phyloP scores from a whole-genome alignment of 2,329 filamentous ascomycete genomes.

The Pestalotiopsis sp. region DNA sequence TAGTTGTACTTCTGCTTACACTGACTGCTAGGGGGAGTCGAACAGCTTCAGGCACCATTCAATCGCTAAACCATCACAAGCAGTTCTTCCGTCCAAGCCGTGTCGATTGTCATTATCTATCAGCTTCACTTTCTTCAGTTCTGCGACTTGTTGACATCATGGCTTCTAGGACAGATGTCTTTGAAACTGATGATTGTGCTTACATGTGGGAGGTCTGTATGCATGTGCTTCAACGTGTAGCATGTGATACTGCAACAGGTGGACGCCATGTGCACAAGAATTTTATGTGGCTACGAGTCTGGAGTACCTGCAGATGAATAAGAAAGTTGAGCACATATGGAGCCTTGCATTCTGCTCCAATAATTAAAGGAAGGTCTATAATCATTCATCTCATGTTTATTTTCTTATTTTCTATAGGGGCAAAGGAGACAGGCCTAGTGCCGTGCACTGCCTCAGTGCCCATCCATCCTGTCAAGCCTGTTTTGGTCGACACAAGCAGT shows the following conservation, averaged over 20 bases:
- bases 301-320: background rate
- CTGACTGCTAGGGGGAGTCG: background rate
- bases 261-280: background rate
- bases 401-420: background rate
- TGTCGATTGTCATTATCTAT: background rate
- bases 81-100: background rate
- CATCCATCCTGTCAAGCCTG: background rate
- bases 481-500: background rate
- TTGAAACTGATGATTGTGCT: background rate
- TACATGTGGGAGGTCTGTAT: background rate
- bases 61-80: background rate
- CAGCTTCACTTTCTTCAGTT: background rate
- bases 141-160: background rate
- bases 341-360: background rate
- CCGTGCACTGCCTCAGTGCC: background rate
- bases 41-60: background rate
- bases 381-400: background rate
- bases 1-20: background rate
- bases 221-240: background rate
- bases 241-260: background rate
- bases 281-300: too few species aligned
- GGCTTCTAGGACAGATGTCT: background rate
- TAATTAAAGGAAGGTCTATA: background rate
- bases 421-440: background rate
- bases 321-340: background rate